Evolutionary conservation across 2,329 filamentous ascomycete genomes (phyloP), one percentile per base, ranked within the genome.

Genomic region (Calonectria henricotiae): DNA sequence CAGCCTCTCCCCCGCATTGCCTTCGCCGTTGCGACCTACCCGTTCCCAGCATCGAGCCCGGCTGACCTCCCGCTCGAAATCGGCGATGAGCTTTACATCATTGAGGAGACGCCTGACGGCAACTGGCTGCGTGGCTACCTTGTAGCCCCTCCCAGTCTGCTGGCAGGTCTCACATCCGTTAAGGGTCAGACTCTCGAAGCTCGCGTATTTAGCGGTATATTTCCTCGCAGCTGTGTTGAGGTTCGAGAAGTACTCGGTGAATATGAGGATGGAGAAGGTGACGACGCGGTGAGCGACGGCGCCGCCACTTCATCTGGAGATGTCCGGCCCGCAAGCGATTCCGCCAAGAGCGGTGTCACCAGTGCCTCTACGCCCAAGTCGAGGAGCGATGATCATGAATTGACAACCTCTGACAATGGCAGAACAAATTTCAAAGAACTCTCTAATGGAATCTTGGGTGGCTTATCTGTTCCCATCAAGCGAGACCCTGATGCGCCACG

Each of bases 61-160:
- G 94, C 95, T 81, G 96, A 99, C 83, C 91, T 99, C 23, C 96
- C 97, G 11, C 92, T 99, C 81, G 95, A 99, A 83, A 94, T 99
- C 74, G 96, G 96, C 82, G 96, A 99, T 88, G 96, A 99, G 84
- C 88, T 99, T 74, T 99, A 99, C 85, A 97, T 99, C 75, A 98
- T 99, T 80, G 96, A 98, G 84, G 94, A 98, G 84, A 97, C 96
- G 44, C 93, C 94, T 25, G 91, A 97, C 83, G 94, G 93, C 78
- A 90, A 94, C 81, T 99, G 96, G 97, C 93, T 96, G 83, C 92
- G 96, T 65, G 96, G 96, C 69, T 99, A 99, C 83, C 89, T 99
- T 70, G 93, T 99, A 75, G 95, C 96, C 73, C 96, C 96, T 63
- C 96, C 96, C 23, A 98, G 95, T 76, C 86, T 99, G 80, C 89